Evolutionary conservation across 2,329 filamentous ascomycete genomes (phyloP).

Genomic region (Aspergillus nomiae): DNA sequence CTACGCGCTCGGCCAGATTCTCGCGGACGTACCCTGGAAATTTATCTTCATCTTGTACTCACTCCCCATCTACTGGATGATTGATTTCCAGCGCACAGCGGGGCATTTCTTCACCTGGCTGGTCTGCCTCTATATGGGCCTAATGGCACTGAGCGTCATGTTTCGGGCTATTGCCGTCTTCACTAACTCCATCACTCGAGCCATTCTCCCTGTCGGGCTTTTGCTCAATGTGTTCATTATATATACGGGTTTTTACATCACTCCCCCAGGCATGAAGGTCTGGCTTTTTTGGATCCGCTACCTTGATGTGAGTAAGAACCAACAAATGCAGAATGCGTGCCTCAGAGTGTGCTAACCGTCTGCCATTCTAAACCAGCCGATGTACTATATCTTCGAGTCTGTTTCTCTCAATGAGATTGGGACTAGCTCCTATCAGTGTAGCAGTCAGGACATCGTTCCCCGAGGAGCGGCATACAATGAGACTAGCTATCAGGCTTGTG

Average conservation of each 20-base stretch:
- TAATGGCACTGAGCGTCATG: constrained; percentile 69
- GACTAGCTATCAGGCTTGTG: constrained; percentile 3
- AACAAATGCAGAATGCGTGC: not conserved
- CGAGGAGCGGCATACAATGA: not conserved
- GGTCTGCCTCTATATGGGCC: constrained; percentile 54
- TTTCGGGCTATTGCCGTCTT: constrained; percentile 72
- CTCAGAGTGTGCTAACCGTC: constrained; percentile 46
- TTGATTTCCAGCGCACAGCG: constrained; percentile 62
- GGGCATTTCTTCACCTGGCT: constrained; percentile 72
- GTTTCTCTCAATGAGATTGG: constrained; percentile 8
- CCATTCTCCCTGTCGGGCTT: constrained; percentile 75
- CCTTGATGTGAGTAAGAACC: constrained; percentile 60
- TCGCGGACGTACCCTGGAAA: constrained; percentile 72
- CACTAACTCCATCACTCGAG: constrained; percentile 78
- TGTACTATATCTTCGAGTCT: constrained; percentile 11
- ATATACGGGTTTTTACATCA: constrained; percentile 75
- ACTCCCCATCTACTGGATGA: constrained; percentile 76
- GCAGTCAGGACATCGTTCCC: constrained; percentile 1
- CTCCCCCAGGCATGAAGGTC: constrained; percentile 70
- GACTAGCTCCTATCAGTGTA: constrained; percentile 1
- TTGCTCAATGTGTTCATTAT: constrained; percentile 76
- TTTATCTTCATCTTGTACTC: constrained; percentile 70
- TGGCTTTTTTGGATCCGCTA: constrained; percentile 79
- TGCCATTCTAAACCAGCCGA: constrained; percentile 39
- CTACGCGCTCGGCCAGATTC: constrained; percentile 72